Evolutionary conservation across 139 green algal genomes (phyloP).

Genomic region (Edaphochlamys debaryana): DNA sequence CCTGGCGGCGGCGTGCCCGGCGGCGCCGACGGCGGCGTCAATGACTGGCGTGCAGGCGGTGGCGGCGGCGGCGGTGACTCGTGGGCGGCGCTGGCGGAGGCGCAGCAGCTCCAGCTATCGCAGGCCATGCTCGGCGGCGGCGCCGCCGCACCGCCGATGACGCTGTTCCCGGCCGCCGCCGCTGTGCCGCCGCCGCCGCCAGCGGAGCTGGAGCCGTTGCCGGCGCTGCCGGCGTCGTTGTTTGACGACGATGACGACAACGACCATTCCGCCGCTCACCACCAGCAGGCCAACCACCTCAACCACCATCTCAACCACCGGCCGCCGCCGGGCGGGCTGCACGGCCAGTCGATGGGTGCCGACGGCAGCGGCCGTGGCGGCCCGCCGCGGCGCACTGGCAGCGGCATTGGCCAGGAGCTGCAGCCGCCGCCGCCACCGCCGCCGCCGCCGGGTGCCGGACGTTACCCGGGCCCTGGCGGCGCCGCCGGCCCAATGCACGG

Average conservation of each 20-base stretch:
- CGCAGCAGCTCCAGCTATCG: slow-evolving; percentile 29
- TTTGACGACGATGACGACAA: slow-evolving; percentile 39
- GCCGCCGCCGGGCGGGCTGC: too few species aligned
- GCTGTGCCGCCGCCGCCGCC: background rate
- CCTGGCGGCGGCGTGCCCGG: background rate
- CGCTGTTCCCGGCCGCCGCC: background rate
- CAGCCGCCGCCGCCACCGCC: too few species aligned
- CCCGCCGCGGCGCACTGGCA: too few species aligned
- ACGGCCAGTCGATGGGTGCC: too few species aligned
- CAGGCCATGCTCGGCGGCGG: slow-evolving; percentile 4
- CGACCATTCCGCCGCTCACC: too few species aligned
- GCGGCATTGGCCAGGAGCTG: too few species aligned
- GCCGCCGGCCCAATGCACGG: too few species aligned
- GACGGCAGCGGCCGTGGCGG: too few species aligned
- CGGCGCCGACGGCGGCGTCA: background rate
- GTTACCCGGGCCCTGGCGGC: too few species aligned
- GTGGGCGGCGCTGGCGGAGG: slow-evolving; percentile 30
- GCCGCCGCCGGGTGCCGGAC: too few species aligned
- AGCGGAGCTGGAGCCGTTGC: slow-evolving; percentile 29
- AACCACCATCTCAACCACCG: too few species aligned
- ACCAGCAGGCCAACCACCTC: too few species aligned
- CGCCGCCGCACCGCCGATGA: background rate
- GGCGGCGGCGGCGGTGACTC: background rate
- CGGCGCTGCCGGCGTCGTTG: slow-evolving; percentile 38
- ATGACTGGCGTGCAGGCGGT: background rate